Percentiles rank a stretch among this genome's conserved stretches.
phyloP scores from a whole-genome alignment of 2,329 filamentous ascomycete genomes.

The Orbilia brochopaga region DNA sequence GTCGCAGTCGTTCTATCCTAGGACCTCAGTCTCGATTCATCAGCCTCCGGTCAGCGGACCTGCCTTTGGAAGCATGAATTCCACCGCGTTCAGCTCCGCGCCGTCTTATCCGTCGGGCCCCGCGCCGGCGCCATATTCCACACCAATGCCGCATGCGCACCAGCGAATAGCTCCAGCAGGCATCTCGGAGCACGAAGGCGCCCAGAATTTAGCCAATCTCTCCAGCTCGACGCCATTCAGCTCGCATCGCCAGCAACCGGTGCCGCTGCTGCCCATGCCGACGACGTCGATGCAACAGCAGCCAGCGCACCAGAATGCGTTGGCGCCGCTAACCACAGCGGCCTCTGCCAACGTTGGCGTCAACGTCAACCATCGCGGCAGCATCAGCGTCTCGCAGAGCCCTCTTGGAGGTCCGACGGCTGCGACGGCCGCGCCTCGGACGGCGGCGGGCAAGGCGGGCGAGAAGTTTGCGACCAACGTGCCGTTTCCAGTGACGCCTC shows the following conservation, averaged over 20 bases:
- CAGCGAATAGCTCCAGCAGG: constrained; percentile 46
- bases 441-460: constrained; percentile 27
- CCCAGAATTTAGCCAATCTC: constrained; percentile 39
- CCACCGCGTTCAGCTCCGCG: constrained; percentile 44
- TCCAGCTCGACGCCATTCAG: constrained; percentile 48
- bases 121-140: constrained; percentile 43
- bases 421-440: constrained; percentile 30
- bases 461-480: constrained; percentile 49
- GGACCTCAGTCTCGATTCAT: constrained; percentile 45
- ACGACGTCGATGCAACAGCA: constrained; percentile 48
- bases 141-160: constrained; percentile 33
- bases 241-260: constrained; percentile 45
- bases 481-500: constrained; percentile 60
- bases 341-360: constrained; percentile 27
- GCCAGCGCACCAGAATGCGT: constrained; percentile 48
- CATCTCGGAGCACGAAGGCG: constrained; percentile 38
- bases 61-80: constrained; percentile 43
- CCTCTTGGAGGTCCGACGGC: constrained; percentile 36
- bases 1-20: constrained; percentile 42
- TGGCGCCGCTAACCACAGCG: constrained; percentile 44
- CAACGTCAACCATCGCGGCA: constrained; percentile 45
- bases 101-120: constrained; percentile 41
- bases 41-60: constrained; percentile 42
- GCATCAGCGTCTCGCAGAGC: constrained; percentile 38
- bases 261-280: constrained; percentile 48